Evolutionary conservation across 495 filamentous ascomycete genomes (phyloP).

Genomic region (Penicillium parvum): DNA sequence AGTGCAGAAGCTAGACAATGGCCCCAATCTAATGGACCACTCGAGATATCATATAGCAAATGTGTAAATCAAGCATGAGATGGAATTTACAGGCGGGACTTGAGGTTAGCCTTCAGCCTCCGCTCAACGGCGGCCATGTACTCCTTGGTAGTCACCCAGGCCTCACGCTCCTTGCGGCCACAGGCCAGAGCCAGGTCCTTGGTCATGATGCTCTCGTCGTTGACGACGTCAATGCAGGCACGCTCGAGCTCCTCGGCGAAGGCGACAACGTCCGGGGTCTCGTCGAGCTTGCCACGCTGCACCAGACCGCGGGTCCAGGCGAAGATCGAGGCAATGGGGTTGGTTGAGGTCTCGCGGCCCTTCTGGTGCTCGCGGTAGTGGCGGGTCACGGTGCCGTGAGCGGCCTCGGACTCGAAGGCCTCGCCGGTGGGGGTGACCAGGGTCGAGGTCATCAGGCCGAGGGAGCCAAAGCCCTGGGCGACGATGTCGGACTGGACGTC

Average conservation of each 20-base stretch:
- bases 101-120: conserved; percentile 65
- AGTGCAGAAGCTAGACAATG: conserved; percentile 9
- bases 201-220: conserved; percentile 94
- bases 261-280: conserved; percentile 77
- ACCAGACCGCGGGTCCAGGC: conserved; percentile 96
- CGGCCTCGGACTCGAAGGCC: conserved; percentile 95
- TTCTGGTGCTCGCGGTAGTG: conserved; percentile 99
- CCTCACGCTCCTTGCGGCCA: conserved; percentile 73
- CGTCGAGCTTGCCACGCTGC: conserved; percentile 86
- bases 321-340: conserved; percentile 98
- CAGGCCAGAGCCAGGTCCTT: conserved; percentile 93
- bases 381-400: conserved; percentile 95
- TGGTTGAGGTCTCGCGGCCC: conserved; percentile 92
- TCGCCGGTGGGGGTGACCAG: conserved; percentile 93
- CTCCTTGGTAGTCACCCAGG: conserved; percentile 84
- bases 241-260: conserved; percentile 90
- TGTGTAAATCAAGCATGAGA: conserved; percentile 4
- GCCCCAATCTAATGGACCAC: conserved; percentile 5
- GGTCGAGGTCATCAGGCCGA: conserved; percentile 97
- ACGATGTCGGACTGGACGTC: conserved; percentile 98
- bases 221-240: conserved; percentile 92
- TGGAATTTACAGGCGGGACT: conserved; percentile 40
- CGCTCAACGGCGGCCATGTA: conserved; percentile 88
- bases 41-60: conserved; percentile 9
- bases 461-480: conserved; percentile 95